Evolutionary conservation across 148 eudicot genomes (phyloP), one percentile per base, ranked within the genome.

Genomic region (Dianthus caryophyllus): DNA sequence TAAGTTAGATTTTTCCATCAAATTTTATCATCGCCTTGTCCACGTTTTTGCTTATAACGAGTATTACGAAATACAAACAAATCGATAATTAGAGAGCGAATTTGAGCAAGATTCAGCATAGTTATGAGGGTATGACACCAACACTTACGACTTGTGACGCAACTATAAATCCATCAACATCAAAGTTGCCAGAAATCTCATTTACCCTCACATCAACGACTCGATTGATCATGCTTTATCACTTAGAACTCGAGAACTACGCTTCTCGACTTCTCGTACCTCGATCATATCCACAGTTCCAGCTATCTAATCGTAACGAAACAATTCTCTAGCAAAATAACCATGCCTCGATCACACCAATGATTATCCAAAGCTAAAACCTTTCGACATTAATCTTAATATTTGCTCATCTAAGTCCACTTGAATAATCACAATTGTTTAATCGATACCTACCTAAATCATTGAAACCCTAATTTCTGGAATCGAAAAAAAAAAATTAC

Each of bases 401-500:
- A 20, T 0, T 5, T 10, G 60, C 36, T 9, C 16, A 4, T 12
- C 47, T 61, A 61, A 46, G 38, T 38, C 47, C n/a, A n/a, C n/a
- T n/a, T n/a, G n/a, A n/a, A n/a, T n/a, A 60, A 2, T 15, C 33
- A 25, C 1, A 21, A 38, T 38, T 2, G 17, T 61, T 27, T 38
- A 38, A 38, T 61, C 46, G 20, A 43, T 0, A 33, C 20, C 14
- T 9, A 39, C n/a, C 65, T 15, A 2, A 48, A 68, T 24, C 33
- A 18, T 13, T 17, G 1, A 56, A 69, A 71, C 63, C 74, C 62
- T 63, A 71, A 71, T 56, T 41, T 9, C 68, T n/a, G 29, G 52
- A 53, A 3, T 54, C 14, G 39, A 15, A 52, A 9, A 36, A 52
- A 9, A 36, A 29, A 33, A 56, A 69, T 47, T 52, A 47, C 9